These are phyloP conservation scores for Acanthochlamys bracteata DNA, from an alignment of 106 monocot species.

Conservation along the genomic window DNA sequence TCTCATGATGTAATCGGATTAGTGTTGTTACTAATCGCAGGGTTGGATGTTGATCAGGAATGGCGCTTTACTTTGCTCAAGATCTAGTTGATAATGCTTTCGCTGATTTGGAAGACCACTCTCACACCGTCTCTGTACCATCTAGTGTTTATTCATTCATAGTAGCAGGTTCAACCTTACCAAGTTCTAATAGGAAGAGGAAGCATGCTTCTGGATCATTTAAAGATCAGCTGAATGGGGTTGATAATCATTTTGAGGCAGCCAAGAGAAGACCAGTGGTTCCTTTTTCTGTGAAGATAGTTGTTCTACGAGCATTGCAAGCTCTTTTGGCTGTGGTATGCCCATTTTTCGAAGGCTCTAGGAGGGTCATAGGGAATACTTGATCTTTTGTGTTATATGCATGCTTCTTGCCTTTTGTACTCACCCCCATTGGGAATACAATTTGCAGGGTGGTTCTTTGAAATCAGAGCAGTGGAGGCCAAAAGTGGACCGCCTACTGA, in stretches of 20 bases:
- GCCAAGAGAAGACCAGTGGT: conserved; percentile 11
- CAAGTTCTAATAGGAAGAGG: conserved; percentile 45
- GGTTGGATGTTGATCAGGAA: conserved; percentile 48
- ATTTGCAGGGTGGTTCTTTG: conserved; percentile 71
- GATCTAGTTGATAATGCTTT: conserved; percentile 54
- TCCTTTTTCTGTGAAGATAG: conserved; percentile 62
- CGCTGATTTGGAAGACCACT: conserved; percentile 38
- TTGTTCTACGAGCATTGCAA: conserved; percentile 65
- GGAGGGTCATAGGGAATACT: too few relatives aligned
- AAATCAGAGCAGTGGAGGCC: conserved; percentile 53
- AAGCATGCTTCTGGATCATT: conserved; percentile 27
- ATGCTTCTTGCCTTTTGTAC: background rate
- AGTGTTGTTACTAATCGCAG: conserved; percentile 25
- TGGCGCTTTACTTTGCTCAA: conserved; percentile 49
- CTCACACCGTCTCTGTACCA: conserved; percentile 4
- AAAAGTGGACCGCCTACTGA: conserved; percentile 54
- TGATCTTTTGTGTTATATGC: too few relatives aligned
- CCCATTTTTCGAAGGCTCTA: too few relatives aligned
- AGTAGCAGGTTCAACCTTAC: conserved; percentile 5
- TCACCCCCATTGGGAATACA: too few relatives aligned
- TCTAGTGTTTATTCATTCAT: conserved; percentile 12
- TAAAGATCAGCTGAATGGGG: conserved; percentile 22
- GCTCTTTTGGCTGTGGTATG: conserved; percentile 80
- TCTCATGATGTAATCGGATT: conserved; percentile 6
- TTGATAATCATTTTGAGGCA: conserved; percentile 6